phyloP scores from a whole-genome alignment of 148 eudicot genomes.

The Spergularia bocconei region DNA sequence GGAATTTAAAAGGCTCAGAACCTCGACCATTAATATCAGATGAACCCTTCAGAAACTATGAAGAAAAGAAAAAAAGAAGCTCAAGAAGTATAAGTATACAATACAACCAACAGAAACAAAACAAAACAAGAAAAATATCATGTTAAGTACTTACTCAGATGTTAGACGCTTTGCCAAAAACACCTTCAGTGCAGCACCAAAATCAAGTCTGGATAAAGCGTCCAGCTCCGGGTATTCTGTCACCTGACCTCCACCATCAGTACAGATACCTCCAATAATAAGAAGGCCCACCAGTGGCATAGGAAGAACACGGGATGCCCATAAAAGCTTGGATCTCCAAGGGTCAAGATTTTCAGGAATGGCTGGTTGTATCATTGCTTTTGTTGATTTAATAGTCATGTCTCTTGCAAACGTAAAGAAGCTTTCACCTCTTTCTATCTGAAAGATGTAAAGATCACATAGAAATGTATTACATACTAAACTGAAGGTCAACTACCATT shows the following conservation, averaged over 20 bases:
- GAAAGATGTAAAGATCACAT: slow-evolving; percentile 27
- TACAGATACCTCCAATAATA: slow-evolving; percentile 72
- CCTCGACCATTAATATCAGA: too few species aligned
- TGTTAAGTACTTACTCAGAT: slow-evolving; percentile 68
- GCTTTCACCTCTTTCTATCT: slow-evolving; percentile 91
- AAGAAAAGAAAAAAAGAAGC: background rate
- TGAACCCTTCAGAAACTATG: too few species aligned
- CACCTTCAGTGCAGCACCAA: slow-evolving; percentile 91
- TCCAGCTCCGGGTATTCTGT: slow-evolving; percentile 74
- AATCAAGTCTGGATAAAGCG: slow-evolving; percentile 88
- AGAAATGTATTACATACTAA: slow-evolving; percentile 11
- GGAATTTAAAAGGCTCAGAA: too few species aligned
- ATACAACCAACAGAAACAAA: background rate
- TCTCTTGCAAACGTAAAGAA: slow-evolving; percentile 91
- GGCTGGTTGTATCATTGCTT: slow-evolving; percentile 66
- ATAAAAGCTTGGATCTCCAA: slow-evolving; percentile 89
- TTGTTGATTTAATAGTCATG: slow-evolving; percentile 78
- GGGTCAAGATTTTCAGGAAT: slow-evolving; percentile 74
- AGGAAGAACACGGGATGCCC: slow-evolving; percentile 93
- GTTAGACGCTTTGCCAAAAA: slow-evolving; percentile 87
- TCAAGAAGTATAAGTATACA: background rate
- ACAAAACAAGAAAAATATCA: background rate
- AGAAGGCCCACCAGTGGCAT: slow-evolving; percentile 97
- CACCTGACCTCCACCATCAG: slow-evolving; percentile 58
- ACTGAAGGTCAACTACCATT: background rate